phyloP scores from a whole-genome alignment of 768 basidiomycete genomes.

The Steccherinum ochraceum region DNA sequence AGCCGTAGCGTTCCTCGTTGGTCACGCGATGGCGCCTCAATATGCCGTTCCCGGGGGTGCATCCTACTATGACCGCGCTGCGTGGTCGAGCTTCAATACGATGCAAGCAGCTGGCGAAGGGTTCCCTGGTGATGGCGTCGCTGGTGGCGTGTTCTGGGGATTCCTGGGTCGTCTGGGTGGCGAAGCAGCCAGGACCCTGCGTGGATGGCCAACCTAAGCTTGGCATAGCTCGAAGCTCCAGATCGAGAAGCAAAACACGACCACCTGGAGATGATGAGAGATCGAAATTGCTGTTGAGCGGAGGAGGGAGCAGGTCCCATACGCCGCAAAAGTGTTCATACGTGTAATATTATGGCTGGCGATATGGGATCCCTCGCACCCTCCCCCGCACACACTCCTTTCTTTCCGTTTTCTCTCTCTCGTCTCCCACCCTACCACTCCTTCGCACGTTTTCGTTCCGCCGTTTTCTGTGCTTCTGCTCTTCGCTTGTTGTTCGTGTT shows the following conservation, averaged over 20 bases:
- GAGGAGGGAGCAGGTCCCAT: background rate
- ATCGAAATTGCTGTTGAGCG: background rate
- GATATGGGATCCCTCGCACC: background rate
- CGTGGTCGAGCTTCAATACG: constrained; percentile 75
- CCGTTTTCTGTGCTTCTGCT: no score
- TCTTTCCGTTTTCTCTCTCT: background rate
- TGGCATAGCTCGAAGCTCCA: background rate
- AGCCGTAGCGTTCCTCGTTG: constrained; percentile 52
- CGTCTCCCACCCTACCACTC: background rate
- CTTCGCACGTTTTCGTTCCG: background rate
- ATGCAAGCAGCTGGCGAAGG: constrained; percentile 69
- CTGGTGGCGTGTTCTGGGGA: constrained; percentile 54
- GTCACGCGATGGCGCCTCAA: constrained; percentile 52
- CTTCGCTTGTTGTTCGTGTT: no score
- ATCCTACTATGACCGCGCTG: constrained; percentile 69
- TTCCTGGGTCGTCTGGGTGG: constrained; percentile 67
- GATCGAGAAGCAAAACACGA: no score
- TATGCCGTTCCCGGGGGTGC: constrained; percentile 58
- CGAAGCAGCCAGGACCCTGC: constrained; percentile 67
- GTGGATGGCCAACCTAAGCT: constrained; percentile 69
- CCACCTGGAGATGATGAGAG: background rate
- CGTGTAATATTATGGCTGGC: background rate
- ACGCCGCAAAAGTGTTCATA: background rate
- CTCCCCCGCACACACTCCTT: background rate
- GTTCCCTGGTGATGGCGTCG: constrained; percentile 43